Evolutionary conservation across 2,329 filamentous ascomycete species (phyloP).

Genomic region (Phoma sp.): DNA sequence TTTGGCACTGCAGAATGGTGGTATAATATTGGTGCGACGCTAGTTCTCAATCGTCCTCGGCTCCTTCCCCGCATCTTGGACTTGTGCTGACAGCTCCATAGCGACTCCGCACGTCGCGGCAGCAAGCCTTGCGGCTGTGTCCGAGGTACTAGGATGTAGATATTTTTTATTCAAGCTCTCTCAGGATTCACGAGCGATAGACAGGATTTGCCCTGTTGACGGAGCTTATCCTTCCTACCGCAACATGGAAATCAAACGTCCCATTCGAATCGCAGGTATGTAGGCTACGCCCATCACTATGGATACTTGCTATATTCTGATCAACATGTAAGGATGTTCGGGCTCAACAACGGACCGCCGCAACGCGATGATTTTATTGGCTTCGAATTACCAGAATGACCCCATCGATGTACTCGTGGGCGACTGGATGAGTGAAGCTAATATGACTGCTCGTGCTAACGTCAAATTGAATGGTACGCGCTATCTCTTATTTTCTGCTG

Average conservation of each 20-base stretch:
- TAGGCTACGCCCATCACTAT: background rate
- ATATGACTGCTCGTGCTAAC: conserved; percentile 38
- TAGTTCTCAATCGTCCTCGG: background rate
- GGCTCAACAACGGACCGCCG: conserved; percentile 42
- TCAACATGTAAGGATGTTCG: conserved; percentile 30
- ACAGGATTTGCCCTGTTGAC: background rate
- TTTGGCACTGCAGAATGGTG: background rate
- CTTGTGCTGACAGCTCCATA: conserved; percentile 20
- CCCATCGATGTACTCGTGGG: conserved; percentile 42
- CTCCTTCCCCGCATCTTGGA: conserved; percentile 16
- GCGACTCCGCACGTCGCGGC: conserved; percentile 23
- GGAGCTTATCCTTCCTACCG: no score
- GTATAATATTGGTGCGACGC: background rate
- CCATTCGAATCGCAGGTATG: conserved; percentile 32
- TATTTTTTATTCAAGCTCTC: background rate
- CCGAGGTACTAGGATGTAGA: conserved; percentile 18
- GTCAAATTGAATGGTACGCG: conserved; percentile 28
- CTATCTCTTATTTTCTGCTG: no score
- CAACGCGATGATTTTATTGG: conserved; percentile 39
- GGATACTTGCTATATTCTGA: background rate
- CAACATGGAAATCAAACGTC: conserved; percentile 25
- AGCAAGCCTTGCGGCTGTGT: background rate
- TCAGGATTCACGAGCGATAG: background rate
- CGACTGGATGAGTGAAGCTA: conserved; percentile 43
- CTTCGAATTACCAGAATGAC: conserved; percentile 35